Evolutionary conservation across 805 yeast genomes (phyloP), one percentile per base, ranked within the genome.

Genomic region (Isabelozyma heimii): DNA sequence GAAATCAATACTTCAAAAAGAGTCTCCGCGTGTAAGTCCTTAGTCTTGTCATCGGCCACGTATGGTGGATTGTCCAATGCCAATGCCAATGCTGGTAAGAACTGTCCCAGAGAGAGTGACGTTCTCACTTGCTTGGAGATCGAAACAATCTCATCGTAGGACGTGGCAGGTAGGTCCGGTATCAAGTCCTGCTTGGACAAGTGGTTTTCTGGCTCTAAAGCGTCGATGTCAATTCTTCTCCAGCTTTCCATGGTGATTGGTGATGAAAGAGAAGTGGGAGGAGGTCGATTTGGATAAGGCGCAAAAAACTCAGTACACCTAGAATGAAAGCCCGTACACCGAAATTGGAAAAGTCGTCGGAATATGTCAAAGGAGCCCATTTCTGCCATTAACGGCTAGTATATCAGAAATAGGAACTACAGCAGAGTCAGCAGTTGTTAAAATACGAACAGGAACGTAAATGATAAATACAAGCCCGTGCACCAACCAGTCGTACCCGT

Each of bases 141-240:
- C 10, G 79, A 67, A 47, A 76, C 80, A 42, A 89, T 70, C 43
- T 87, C 89, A 38, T 73, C 63, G 33, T 60, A 60, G 4, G 78
- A 45, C 65, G 65, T 38, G 76, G 70, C 46, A 8, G 80, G 79
- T 40, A 76, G 67, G 53, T 79, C 76, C 10, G 85, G 84, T 16
- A 79, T 69, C 59, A 89, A 76, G 45, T 88, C 92, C 55, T 79
- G 82, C 42, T 77, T 76, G 30, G 85, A 76, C 53, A 88, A 67
- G 59, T 82, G 83, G 57, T 79, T 80, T 43, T 91, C 97, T 3
- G 96, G 88, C 62, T 91, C 97, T 55, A 83, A 84, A 14, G 90
- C 88, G 68, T 94, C 98, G 47, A 94, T 84, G 66, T 94, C 97
- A 58, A 92, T 89, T 79, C 94, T 84, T 80, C 99, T 87, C 96